Evolutionary conservation across 768 basidiomycete genomes (phyloP).

Genomic region (Vararia minispora): DNA sequence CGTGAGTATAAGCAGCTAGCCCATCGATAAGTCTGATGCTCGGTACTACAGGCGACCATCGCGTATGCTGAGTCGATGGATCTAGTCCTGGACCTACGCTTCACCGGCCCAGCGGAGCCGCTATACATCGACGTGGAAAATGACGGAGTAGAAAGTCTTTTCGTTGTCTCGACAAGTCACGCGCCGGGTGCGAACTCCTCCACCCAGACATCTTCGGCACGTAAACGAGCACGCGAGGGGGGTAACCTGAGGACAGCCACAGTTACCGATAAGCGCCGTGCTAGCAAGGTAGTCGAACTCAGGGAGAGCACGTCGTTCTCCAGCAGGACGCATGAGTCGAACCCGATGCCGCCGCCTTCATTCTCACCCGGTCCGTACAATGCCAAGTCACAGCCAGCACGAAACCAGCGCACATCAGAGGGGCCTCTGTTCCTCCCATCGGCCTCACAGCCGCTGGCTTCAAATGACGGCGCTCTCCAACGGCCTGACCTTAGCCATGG

Average conservation of each 20-base stretch:
- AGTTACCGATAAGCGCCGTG: conserved; percentile 2
- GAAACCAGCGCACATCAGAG: background rate
- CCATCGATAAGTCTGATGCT: background rate
- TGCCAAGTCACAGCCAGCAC: background rate
- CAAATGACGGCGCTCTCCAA: conserved; percentile 39
- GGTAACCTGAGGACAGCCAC: no score
- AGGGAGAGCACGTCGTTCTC: conserved; percentile 2
- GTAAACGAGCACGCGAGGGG: conserved; percentile 10
- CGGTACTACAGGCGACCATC: conserved; percentile 54
- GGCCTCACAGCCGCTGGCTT: conserved; percentile 37
- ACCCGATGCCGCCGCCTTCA: conserved; percentile 8
- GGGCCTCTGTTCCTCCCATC: conserved; percentile 25
- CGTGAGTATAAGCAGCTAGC: conserved; percentile 27
- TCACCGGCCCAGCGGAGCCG: conserved; percentile 64
- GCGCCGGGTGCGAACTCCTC: conserved; percentile 25
- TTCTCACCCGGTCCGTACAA: background rate
- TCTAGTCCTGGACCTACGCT: conserved; percentile 55
- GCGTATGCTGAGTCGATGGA: conserved; percentile 66
- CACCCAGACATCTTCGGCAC: conserved; percentile 7
- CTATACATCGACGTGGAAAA: conserved; percentile 70
- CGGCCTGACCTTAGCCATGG: conserved; percentile 57
- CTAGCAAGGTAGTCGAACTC: conserved; percentile 12
- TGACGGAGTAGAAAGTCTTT: conserved; percentile 53
- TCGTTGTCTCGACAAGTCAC: conserved; percentile 72
- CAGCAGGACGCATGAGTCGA: conserved; percentile 12